Percentiles rank a stretch among this genome's conserved stretches.
These are phyloP conservation scores for Moesziomyces globuligerus DNA, from an alignment of 1,284 basidiomycete species.

Conservation along the genomic window DNA sequence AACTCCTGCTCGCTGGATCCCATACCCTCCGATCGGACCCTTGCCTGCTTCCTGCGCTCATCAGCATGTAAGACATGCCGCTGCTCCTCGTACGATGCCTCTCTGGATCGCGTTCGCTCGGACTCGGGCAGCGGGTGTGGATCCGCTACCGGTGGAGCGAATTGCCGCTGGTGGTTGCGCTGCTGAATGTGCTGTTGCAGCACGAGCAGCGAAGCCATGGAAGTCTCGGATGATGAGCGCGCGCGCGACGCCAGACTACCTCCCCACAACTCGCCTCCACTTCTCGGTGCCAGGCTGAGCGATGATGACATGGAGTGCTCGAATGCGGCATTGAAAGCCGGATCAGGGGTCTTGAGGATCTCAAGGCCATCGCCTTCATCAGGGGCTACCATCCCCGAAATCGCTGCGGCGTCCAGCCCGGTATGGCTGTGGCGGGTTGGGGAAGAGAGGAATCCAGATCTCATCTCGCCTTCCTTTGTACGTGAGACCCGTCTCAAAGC, in stretches of 20 bases:
- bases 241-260: neutral
- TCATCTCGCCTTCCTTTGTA: conserved; percentile 14
- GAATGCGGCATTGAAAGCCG: neutral
- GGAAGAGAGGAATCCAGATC: conserved; percentile 7
- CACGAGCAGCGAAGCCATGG: conserved; percentile 15
- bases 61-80: neutral
- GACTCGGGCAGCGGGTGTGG: conserved; percentile 4
- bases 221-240: conserved; percentile 6
- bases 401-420: neutral
- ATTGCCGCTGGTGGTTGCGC: conserved; percentile 4
- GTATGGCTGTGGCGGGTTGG: neutral
- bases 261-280: neutral
- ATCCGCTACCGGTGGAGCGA: conserved; percentile 8
- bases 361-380: neutral
- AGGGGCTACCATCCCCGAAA: neutral
- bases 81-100: neutral
- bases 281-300: neutral
- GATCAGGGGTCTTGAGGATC: conserved; percentile 13
- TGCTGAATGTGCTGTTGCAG: conserved; percentile 28
- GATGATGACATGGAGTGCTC: neutral
- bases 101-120: neutral
- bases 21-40: conserved; percentile 1
- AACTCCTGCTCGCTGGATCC: neutral
- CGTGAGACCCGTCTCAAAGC: conserved; percentile 12
- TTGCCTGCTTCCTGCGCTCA: neutral